Conservation (phyloP, 345 rosid genomes). For the Balakata baccata region DNA sequence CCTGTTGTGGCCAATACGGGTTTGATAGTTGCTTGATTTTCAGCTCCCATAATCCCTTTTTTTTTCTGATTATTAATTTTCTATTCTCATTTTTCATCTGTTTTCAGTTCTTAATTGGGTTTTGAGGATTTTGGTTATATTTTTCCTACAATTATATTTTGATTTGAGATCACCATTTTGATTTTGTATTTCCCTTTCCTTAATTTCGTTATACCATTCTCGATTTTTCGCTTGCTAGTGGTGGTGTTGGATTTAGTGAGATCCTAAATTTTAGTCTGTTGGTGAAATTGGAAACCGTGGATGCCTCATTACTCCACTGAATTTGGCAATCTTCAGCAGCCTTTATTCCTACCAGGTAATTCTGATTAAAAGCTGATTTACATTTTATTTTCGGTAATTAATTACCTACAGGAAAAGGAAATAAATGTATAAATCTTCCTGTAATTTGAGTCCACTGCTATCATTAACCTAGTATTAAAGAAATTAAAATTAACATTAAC, state of each 20-base stretch:
- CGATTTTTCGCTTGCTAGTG: not conserved
- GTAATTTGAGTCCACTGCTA: not conserved
- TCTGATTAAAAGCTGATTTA: not conserved
- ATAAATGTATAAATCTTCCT: not conserved
- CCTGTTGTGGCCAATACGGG: not conserved
- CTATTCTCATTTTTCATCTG: too few species aligned
- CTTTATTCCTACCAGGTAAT: constrained; percentile 11
- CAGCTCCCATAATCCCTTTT: too few species aligned
- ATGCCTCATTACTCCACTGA: constrained; percentile 10
- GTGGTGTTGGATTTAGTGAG: not conserved
- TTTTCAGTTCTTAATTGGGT: not conserved
- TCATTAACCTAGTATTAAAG: not conserved
- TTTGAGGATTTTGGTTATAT: not conserved
- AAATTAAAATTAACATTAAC: not conserved
- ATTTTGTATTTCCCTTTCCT: not conserved
- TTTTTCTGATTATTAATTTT: too few species aligned
- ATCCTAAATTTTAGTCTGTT: constrained; percentile 2
- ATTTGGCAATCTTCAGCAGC: constrained; percentile 12
- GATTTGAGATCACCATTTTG: not conserved
- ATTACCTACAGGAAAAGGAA: not conserved
- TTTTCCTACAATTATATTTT: not conserved
- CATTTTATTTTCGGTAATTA: not conserved
- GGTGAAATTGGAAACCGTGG: not conserved
- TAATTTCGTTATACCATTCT: not conserved
- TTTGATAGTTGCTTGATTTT: not conserved